Evolutionary conservation across 169 alveolate genomes (phyloP), one percentile per base, ranked within the genome.

Genomic region (Plasmodium reichenowi): DNA sequence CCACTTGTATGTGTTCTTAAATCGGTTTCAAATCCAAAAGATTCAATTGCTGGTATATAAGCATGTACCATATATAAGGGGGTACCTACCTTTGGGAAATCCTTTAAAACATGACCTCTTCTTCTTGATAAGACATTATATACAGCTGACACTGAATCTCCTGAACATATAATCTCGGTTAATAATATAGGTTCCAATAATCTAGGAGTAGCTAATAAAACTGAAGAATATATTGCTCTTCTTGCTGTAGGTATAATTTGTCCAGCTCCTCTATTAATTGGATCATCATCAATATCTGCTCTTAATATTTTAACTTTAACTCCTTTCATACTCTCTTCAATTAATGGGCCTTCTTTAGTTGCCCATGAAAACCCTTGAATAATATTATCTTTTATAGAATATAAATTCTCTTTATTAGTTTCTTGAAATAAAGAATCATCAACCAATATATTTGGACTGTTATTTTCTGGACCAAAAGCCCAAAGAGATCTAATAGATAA

Each of bases 351-450:
- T 89, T 98, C 99, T 93, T 97, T 97, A n/a, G 98, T 95, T 13
- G 99, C 99, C 99, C 99, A 99, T 83, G 98, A 96, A 91, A 99
- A 99, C 52, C 99, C 99, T 94, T 98, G 99, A 52, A 97, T 96
- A 1, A 97, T 94, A 50, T 95, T 93, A 52, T 95, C 95, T 89
- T 94, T 95, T 50, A 97, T 93, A 48, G 93, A 76, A 72, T 88
- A 88, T 56, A 97, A 92, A 43, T 93, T 76, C 12, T 91, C 90
- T 43, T 93, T 95, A 59, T 97, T 98, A 10, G 96, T 98, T 90
- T 98, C 99, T 12, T 95, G 93, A 15, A 99, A 98, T 52, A 98
- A 91, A n/a, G 99, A 96, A 73, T 99, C 99, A 93, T 99, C 99
- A 17, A 98, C 90, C 48, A 99, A 94, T 6, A 98, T 95, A 87